Conservation (phyloP, 805 yeast genomes). For the Sugiyamaella americana region DNA sequence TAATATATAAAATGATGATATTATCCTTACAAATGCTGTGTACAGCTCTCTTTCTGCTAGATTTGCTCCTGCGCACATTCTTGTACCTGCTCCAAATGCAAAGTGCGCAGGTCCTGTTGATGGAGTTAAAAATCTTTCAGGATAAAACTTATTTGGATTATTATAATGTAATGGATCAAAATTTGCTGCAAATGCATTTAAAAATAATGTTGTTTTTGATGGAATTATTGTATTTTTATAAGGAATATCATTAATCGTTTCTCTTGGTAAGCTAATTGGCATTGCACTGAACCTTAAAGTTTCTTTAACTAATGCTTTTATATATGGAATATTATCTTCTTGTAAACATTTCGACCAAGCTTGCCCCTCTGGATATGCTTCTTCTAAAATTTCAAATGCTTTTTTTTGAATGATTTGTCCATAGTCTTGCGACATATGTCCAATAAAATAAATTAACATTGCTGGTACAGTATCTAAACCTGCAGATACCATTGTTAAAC, state of each 20-base stretch:
- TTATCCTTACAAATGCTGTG: slow-evolving; percentile 45
- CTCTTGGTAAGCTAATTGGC: slow-evolving; percentile 62
- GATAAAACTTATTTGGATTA: slow-evolving; percentile 28
- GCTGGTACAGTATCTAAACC: slow-evolving; percentile 70
- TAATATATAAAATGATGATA: slow-evolving; percentile 46
- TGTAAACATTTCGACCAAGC: slow-evolving; percentile 25
- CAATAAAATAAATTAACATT: slow-evolving; percentile 53
- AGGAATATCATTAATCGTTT: slow-evolving; percentile 46
- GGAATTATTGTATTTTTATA: slow-evolving; percentile 46
- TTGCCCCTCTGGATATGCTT: slow-evolving; percentile 29
- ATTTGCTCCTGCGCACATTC: slow-evolving; percentile 66
- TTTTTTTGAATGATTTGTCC: slow-evolving; percentile 38
- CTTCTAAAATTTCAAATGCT: slow-evolving; percentile 38
- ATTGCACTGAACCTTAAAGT: slow-evolving; percentile 59
- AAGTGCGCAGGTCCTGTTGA: slow-evolving; percentile 39
- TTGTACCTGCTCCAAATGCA: slow-evolving; percentile 55
- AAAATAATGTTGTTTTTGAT: slow-evolving; percentile 45
- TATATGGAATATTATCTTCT: slow-evolving; percentile 43
- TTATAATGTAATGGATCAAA: slow-evolving; percentile 41
- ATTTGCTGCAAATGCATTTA: slow-evolving; percentile 69
- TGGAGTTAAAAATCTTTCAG: slow-evolving; percentile 26
- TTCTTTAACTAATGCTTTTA: slow-evolving; percentile 56
- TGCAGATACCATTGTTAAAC: slow-evolving; percentile 73
- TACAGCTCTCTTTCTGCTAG: slow-evolving; percentile 64
- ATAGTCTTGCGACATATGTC: slow-evolving; percentile 45